Conservation (phyloP, 2,329 filamentous ascomycete genomes). For the Clonostachys sp. region DNA sequence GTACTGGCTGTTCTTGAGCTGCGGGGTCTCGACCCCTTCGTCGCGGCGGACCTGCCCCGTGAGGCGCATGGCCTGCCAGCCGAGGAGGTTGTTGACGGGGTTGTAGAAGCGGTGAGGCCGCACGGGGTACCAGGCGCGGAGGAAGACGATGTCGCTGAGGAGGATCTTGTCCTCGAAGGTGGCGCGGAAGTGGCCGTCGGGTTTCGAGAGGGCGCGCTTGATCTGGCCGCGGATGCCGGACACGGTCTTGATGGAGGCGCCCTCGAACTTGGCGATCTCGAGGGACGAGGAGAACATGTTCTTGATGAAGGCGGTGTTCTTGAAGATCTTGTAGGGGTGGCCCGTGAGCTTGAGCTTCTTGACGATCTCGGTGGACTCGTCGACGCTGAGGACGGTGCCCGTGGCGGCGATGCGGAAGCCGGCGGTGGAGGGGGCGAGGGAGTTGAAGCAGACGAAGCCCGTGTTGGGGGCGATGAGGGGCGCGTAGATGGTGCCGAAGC, state of each 20-base stretch:
- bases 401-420: conserved; percentile 94
- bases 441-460: conserved; percentile 91
- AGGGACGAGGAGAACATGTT: conserved; percentile 94
- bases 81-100: conserved; percentile 86
- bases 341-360: conserved; percentile 99
- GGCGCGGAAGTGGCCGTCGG: conserved; percentile 92
- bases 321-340: conserved; percentile 94
- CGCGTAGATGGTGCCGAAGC: conserved; percentile 92
- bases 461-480: conserved; percentile 94
- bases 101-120: conserved; percentile 97
- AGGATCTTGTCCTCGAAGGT: conserved; percentile 99
- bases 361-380: conserved; percentile 94
- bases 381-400: conserved; percentile 87
- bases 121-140: conserved; percentile 95
- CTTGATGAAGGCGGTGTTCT: conserved; percentile 98
- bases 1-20: conserved; percentile 82
- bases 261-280: conserved; percentile 98
- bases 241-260: conserved; percentile 91
- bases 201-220: conserved; percentile 89
- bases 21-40: conserved; percentile 69
- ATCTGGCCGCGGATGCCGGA: conserved; percentile 95
- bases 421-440: conserved; percentile 75
- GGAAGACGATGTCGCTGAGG: conserved; percentile 93
- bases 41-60: conserved; percentile 86
- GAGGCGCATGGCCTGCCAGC: conserved; percentile 90